A percentile compares a stretch with the other conserved stretches of the same genome.
phyloP scores from a whole-genome alignment of 73 alveolate genomes.

The Paramecium tetraurelia region DNA sequence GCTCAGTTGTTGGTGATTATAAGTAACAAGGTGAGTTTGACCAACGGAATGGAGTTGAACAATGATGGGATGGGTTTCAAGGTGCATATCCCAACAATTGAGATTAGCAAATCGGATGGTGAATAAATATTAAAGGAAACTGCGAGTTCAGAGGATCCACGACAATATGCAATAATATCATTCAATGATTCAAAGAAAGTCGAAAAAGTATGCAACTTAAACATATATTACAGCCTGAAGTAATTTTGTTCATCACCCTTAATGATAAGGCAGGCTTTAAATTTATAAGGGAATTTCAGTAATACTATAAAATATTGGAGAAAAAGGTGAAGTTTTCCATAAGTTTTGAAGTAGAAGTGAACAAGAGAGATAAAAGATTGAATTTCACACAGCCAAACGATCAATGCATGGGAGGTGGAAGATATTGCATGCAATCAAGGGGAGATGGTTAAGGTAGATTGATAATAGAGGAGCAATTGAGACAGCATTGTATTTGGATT shows the following conservation, averaged over 20 bases:
- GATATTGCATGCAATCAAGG: background rate
- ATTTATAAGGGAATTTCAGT: background rate
- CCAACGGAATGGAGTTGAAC: background rate
- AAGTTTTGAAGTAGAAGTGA: background rate
- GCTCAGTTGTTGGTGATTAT: background rate
- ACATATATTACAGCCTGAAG: background rate
- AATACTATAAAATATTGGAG: background rate
- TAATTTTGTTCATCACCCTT: background rate
- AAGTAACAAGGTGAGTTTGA: background rate
- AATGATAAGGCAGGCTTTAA: background rate
- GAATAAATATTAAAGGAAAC: background rate
- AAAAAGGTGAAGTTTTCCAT: background rate
- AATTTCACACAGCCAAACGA: background rate
- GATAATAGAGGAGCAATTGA: background rate
- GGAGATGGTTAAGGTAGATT: background rate
- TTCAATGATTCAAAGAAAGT: background rate
- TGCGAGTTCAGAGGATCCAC: background rate
- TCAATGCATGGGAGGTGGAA: background rate
- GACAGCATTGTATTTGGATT: background rate
- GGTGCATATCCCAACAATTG: slow-evolving; percentile 16
- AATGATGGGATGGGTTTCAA: slow-evolving; percentile 39
- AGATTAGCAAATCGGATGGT: background rate
- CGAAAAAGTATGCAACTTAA: background rate
- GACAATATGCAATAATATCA: background rate
- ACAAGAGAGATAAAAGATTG: background rate